These are phyloP conservation scores for Ogataea polymorpha DNA, from an alignment of 805 yeast species.

Conservation along the genomic window DNA sequence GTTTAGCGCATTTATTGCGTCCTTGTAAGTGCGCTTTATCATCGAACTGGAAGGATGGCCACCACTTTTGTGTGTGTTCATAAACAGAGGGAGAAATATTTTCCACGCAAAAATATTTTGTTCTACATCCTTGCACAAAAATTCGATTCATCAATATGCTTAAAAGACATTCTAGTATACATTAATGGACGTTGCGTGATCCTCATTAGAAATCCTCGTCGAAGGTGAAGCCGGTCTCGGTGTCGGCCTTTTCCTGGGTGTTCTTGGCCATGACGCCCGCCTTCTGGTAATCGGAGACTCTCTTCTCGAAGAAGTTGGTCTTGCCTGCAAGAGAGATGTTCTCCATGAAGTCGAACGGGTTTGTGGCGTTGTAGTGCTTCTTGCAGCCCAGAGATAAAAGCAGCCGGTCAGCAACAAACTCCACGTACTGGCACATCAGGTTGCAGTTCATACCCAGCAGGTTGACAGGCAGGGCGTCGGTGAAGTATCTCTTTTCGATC, in stretches of 20 bases:
- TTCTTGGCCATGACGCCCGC: slow-evolving; percentile 96
- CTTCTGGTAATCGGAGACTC: slow-evolving; percentile 98
- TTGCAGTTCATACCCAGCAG: slow-evolving; percentile 92
- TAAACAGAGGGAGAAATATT: slow-evolving; percentile 5
- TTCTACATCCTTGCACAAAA: slow-evolving; percentile 6
- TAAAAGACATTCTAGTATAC: slow-evolving; percentile 12
- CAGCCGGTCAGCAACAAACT: slow-evolving; percentile 95
- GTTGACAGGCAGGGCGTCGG: slow-evolving; percentile 92
- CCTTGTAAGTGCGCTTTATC: slow-evolving; percentile 39
- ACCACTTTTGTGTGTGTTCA: slow-evolving; percentile 3
- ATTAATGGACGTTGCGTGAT: slow-evolving; percentile 7
- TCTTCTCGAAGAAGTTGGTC: slow-evolving; percentile 98
- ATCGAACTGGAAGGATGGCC: slow-evolving; percentile 12
- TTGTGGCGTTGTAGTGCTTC: slow-evolving; percentile 80
- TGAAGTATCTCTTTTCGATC: slow-evolving; percentile 91
- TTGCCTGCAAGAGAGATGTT: slow-evolving; percentile 97
- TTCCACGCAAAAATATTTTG: neutral
- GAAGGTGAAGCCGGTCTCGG: slow-evolving; percentile 64
- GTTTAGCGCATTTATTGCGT: slow-evolving; percentile 83
- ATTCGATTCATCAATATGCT: neutral
- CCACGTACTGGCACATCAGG: slow-evolving; percentile 97
- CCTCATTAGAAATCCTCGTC: slow-evolving; percentile 83
- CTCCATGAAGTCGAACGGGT: slow-evolving; percentile 99
- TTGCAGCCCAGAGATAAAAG: slow-evolving; percentile 87
- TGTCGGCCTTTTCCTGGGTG: slow-evolving; percentile 36